Evolutionary conservation across 1,284 basidiomycete genomes (phyloP).

Genomic region (Neolentinus lepideus): DNA sequence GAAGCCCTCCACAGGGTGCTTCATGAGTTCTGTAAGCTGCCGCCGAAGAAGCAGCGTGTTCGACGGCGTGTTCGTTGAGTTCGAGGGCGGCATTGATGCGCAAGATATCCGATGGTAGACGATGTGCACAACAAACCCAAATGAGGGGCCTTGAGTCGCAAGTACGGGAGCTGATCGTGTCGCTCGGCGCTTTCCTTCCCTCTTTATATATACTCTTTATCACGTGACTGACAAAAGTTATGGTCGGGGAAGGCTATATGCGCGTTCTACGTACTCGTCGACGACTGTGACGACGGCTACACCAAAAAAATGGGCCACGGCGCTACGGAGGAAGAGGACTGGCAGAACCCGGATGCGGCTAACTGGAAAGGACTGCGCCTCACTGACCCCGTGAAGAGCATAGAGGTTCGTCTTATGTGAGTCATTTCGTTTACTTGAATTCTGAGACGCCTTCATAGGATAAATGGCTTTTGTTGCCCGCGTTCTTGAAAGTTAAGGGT

Average conservation of each 20-base stretch:
- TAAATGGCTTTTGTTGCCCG: conserved; percentile 94
- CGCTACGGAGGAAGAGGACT: conserved; percentile 39
- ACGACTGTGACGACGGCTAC: background rate
- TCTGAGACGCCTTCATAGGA: conserved; percentile 47
- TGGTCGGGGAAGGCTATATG: background rate
- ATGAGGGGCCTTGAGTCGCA: background rate
- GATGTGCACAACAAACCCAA: background rate
- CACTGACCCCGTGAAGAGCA: conserved; percentile 71
- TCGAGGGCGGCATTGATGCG: background rate
- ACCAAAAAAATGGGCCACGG: conserved; percentile 9
- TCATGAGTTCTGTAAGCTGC: conserved; percentile 82
- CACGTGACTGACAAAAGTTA: background rate
- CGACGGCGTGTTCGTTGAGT: conserved; percentile 30
- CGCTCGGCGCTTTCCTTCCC: background rate
- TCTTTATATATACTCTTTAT: background rate
- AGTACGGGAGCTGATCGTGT: background rate
- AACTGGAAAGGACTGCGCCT: conserved; percentile 69
- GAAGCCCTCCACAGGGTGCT: conserved; percentile 89
- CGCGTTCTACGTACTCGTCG: conserved; percentile 1
- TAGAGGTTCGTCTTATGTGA: conserved; percentile 48
- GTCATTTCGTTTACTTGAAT: background rate
- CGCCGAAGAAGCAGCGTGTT: conserved; percentile 73
- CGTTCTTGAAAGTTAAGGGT: conserved; percentile 94
- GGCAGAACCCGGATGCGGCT: conserved; percentile 49
- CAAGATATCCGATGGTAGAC: background rate